Percentiles rank a stretch among this genome's conserved stretches.
Conservation (phyloP, 2,329 filamentous ascomycete genomes). For the Aspergillus brasiliensis region DNA sequence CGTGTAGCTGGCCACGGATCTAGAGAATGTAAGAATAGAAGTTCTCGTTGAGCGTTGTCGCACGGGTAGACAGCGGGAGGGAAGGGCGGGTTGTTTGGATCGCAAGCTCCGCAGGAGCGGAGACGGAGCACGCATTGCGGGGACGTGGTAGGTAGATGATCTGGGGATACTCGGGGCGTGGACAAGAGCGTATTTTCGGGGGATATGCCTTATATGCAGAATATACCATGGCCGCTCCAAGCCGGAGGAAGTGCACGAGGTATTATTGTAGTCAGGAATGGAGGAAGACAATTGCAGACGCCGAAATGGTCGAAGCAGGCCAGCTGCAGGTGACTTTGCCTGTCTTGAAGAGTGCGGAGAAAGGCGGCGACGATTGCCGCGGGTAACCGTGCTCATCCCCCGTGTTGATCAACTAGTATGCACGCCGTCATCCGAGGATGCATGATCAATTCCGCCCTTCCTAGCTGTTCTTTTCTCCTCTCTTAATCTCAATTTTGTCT, state of each 20-base stretch:
- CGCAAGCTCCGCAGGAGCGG: slow-evolving; percentile 43
- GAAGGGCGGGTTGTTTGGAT: slow-evolving; percentile 26
- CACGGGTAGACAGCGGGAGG: slow-evolving; percentile 26
- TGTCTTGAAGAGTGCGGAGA: not conserved
- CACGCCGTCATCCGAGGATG: not conserved
- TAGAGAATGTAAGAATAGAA: slow-evolving; percentile 18
- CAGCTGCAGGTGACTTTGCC: not conserved
- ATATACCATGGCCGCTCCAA: not conserved
- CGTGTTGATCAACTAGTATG: not conserved
- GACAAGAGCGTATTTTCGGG: not conserved
- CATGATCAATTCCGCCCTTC: slow-evolving; percentile 1
- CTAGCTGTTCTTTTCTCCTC: not conserved
- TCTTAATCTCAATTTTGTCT: not conserved
- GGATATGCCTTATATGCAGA: not conserved
- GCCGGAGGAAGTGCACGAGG: not conserved
- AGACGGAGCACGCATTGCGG: slow-evolving; percentile 42
- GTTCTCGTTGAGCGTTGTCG: slow-evolving; percentile 12
- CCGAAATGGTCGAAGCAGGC: not conserved
- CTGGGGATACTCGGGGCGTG: not conserved
- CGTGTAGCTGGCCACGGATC: slow-evolving; percentile 72
- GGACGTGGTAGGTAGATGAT: slow-evolving; percentile 18
- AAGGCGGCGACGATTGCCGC: not conserved
- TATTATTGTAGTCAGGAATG: not conserved
- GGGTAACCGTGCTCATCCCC: not conserved
- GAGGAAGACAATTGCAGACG: not conserved